Evolutionary conservation across 2,329 filamentous ascomycete genomes (phyloP).

Genomic region (Diaporthe destruens): DNA sequence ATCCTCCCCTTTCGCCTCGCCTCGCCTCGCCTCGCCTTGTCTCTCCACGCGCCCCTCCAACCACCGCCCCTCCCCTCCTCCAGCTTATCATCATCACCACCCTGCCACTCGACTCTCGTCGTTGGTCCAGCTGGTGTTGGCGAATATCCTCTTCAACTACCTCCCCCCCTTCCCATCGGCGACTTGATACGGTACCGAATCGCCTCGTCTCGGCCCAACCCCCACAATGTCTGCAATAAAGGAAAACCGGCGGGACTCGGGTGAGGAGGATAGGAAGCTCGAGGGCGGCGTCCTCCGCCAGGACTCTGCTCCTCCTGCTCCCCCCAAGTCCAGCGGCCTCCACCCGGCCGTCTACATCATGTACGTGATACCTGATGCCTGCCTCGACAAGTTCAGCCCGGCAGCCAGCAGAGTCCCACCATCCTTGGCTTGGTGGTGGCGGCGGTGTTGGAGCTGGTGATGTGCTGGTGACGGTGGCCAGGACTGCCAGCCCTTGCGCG

Average conservation of each 20-base stretch:
- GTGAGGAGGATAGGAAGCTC: conserved; percentile 43
- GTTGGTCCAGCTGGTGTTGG: conserved; percentile 8
- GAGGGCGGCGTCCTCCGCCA: conserved; percentile 42
- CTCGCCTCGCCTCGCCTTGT: background rate
- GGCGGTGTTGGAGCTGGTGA: background rate
- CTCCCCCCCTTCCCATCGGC: background rate
- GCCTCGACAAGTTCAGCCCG: background rate
- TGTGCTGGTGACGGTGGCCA: background rate
- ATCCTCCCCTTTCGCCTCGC: conserved; percentile 6
- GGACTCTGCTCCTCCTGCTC: conserved; percentile 35
- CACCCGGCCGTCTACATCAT: conserved; percentile 84
- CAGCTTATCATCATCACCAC: background rate
- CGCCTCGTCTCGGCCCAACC: background rate
- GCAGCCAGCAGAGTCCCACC: conserved; percentile 47
- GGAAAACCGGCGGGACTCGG: conserved; percentile 42
- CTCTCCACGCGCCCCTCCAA: background rate
- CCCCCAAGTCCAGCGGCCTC: conserved; percentile 51
- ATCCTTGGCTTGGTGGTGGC: background rate
- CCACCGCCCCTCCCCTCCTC: background rate
- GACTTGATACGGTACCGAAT: conserved; percentile 3
- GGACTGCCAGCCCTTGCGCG: background rate
- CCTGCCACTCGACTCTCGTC: background rate
- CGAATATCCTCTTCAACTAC: background rate
- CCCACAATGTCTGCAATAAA: conserved; percentile 40
- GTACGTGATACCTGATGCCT: conserved; percentile 49